Base-by-base conservation (phyloP, 768 basidiomycete species). In the Strobilomyces echinocephalus region DNA sequence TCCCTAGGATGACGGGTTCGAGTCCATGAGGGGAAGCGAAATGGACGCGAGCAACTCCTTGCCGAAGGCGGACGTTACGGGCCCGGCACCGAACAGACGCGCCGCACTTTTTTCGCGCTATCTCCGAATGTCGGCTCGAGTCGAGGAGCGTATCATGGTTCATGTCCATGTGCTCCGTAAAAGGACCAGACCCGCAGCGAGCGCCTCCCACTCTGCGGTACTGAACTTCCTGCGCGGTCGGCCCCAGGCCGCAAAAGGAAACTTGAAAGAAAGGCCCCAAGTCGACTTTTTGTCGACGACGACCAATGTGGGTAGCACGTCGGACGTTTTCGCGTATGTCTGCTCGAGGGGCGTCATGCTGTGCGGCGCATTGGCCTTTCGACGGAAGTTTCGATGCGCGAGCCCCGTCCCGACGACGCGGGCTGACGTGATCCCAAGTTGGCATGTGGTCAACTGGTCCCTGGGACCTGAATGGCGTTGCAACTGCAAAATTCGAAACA, bases 161-260 rank as follows among this genome's bases (percentile, higher is more conserved):
- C 5, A 21, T 24, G 35, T 36, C 16, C 35, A 36, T 36, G 10
- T 40, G 3, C 38, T 39, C 30, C 30, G 30, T 30, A 30, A 30
- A 36, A 9, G 14, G 10, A 11, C 40, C 21, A 30, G 30, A 30
- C 28, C 28, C 28, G 21, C 40, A 21, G 33, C 3, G 26, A 35
- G 15, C 31, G 36, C 2, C n/a, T 40, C 26, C n/a, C 18, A 16
- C n/a, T 16, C 30, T 26, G 4, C 7, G 26, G 39, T 18, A 28
- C 36, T 35, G 31, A 28, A 16, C 18, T 26, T 8, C 39, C 18
- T 51, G 24, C 26, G 28, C 15, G 30, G 30, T 20, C 20, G 11
- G 2, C 31, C 14, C 10, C 2, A 16, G 15, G 35, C 40, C 48
- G 20, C 24, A 60, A 60, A 57, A 42, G 59, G 59, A 26, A 61